Base-by-base conservation (phyloP, 1,284 basidiomycete genomes). In the Malassezia japonica region DNA sequence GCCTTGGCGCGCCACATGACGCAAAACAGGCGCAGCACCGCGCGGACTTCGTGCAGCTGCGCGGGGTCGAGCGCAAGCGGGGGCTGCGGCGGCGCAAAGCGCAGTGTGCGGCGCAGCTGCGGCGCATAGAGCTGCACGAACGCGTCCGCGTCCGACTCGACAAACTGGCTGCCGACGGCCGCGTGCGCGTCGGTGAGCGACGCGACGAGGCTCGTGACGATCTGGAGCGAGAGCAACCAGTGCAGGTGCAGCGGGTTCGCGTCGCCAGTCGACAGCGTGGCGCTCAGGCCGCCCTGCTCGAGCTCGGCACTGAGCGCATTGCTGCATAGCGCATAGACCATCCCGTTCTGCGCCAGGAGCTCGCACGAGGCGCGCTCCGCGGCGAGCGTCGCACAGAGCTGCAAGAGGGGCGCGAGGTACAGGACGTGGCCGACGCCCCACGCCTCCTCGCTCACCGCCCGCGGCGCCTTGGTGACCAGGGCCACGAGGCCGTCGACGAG, bases 351-450 rank as follows among this genome's bases (percentile, higher is more conserved):
- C 2, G 87, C 87, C 21, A 94, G 79, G 53, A 84, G 77, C 72
- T 94, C 89, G 1, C 89, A 87, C 1, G 86, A 82, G 1, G 80
- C 78, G 0, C 82, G 80, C 46, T 85, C 79, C 46, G 81, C 80
- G 4, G 87, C 86, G n/a, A 95, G 76, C 0, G 86, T 80, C 75
- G 89, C 83, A 65, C 94, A 86, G 75, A 95, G 84, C 10, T 83
- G 76, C 46, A 94, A 79, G 50, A 94, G 75, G 57, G 87, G 57
- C 40, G 39, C 39, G 18, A 54, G 36, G 31, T 48, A 54, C 5
- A 32, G 36, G 24, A 54, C 45, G 37, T 54, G 47, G 9, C 13
- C 25, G 3, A 18, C 20, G 21, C 23, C 33, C 21, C 32, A 18
- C 16, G 38, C 38, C 1, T 24, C 23, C 3, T 13, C 23, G 38